phyloP scores from a whole-genome alignment of 139 green algal species.

The Prasinococcaceae sp. region DNA sequence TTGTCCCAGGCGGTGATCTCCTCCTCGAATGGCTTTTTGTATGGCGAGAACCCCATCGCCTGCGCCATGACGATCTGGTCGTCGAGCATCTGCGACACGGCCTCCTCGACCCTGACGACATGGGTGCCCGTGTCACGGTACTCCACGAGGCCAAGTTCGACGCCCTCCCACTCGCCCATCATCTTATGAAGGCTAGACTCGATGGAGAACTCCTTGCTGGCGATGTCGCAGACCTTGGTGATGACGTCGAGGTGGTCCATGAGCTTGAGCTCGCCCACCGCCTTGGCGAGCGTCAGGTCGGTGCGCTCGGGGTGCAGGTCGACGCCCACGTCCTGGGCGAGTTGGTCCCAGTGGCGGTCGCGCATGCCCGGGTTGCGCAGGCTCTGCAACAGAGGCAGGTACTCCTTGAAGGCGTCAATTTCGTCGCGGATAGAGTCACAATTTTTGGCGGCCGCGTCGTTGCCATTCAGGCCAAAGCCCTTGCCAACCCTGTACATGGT shows the following conservation, averaged over 20 bases:
- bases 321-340: constrained; percentile 33
- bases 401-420: constrained; percentile 51
- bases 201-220: constrained; percentile 63
- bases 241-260: constrained; percentile 39
- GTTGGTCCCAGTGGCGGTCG: constrained; percentile 54
- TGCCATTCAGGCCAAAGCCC: constrained; percentile 28
- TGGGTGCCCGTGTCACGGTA: constrained; percentile 62
- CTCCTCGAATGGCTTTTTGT: constrained; percentile 71
- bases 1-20: constrained; percentile 53
- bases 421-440: constrained; percentile 38
- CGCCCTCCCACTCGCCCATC: constrained; percentile 49
- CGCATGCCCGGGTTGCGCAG: constrained; percentile 58
- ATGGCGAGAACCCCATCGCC: constrained; percentile 42
- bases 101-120: constrained; percentile 69
- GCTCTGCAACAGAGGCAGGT: constrained; percentile 49
- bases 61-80: constrained; percentile 72
- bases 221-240: constrained; percentile 45
- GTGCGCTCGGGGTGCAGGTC: constrained; percentile 23
- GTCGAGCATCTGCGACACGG: constrained; percentile 57
- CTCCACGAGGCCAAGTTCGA: constrained; percentile 46
- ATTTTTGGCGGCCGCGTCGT: constrained; percentile 40
- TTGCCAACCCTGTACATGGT: constrained; percentile 38
- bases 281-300: constrained; percentile 37
- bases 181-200: constrained; percentile 64
- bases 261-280: constrained; percentile 40